Conservation (phyloP, 2,329 filamentous ascomycete genomes). For the Sporothrix phasma region DNA sequence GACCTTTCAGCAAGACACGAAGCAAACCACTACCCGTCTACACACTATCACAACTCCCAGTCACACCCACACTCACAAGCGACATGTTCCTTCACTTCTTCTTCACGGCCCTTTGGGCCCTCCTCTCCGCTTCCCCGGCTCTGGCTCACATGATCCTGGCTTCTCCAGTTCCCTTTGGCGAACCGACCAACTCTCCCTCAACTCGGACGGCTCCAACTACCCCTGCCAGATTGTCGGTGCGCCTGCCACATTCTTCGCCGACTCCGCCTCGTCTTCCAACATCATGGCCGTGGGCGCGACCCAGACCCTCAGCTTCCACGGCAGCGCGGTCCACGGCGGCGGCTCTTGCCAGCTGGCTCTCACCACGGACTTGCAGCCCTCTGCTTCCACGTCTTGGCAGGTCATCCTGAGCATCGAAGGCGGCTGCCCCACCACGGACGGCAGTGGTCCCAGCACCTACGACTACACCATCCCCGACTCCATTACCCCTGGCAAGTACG, state of each 20-base stretch:
- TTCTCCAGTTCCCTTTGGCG: conserved; percentile 19
- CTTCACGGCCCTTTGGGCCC: conserved; percentile 6
- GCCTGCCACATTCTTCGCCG: conserved; percentile 31
- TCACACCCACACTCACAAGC: neutral
- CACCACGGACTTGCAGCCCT: conserved; percentile 19
- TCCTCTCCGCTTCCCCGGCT: conserved; percentile 8
- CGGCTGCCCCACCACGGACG: conserved; percentile 23
- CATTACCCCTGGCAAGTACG: conserved; percentile 30
- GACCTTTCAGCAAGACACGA: neutral
- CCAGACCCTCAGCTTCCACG: conserved; percentile 22
- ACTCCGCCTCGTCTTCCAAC: conserved; percentile 9
- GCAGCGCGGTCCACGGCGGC: conserved; percentile 24
- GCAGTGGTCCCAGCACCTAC: conserved; percentile 21
- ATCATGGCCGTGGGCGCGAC: conserved; percentile 19
- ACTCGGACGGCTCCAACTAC: conserved; percentile 18
- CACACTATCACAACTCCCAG: neutral
- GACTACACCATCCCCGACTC: conserved; percentile 23
- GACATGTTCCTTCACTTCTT: neutral
- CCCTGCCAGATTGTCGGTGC: conserved; percentile 28
- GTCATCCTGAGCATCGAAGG: conserved; percentile 27
- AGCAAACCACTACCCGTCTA: neutral
- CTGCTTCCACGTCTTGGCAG: conserved; percentile 22
- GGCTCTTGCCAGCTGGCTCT: conserved; percentile 27
- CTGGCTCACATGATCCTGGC: conserved; percentile 19
- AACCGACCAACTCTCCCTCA: conserved; percentile 18